Conservation (phyloP, 2,329 filamentous ascomycete genomes). For the Sclerotinia glacialis region DNA sequence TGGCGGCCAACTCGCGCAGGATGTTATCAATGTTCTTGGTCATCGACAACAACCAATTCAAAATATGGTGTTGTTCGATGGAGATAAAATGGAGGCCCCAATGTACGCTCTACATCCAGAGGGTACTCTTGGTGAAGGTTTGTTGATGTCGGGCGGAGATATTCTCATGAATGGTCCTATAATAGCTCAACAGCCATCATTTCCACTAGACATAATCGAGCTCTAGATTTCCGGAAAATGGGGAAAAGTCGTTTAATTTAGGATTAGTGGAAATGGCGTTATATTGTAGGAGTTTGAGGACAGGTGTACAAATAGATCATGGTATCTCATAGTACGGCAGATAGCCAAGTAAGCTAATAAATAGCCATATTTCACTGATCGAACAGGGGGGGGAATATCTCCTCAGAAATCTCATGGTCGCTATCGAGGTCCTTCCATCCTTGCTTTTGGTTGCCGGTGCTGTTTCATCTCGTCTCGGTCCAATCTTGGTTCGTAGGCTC, state of each 20-base stretch:
- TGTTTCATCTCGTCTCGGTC: constrained; percentile 12
- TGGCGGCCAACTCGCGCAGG: constrained; percentile 87
- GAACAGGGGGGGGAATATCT: too few relatives aligned
- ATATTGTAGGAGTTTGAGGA: constrained; percentile 16
- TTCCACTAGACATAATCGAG: constrained; percentile 31
- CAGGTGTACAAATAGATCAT: constrained; percentile 17
- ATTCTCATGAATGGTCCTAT: constrained; percentile 23
- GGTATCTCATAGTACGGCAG: constrained; percentile 10
- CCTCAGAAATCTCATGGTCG: not conserved
- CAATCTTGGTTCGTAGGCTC: not conserved
- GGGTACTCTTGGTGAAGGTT: constrained; percentile 50
- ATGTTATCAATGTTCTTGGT: constrained; percentile 94
- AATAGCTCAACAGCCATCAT: constrained; percentile 20
- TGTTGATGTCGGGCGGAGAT: constrained; percentile 34
- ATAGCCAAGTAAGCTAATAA: constrained; percentile 3
- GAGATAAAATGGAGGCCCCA: constrained; percentile 71
- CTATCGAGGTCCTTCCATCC: too few relatives aligned
- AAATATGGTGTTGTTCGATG: constrained; percentile 91
- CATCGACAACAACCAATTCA: constrained; percentile 91
- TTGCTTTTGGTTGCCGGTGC: not conserved
- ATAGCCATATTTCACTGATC: not conserved
- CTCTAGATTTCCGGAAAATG: constrained; percentile 22
- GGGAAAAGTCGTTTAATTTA: not conserved
- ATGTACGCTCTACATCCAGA: constrained; percentile 81
- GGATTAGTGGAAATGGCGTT: constrained; percentile 22